Conservation (phyloP, 208 protist species). For the Leishmania major region DNA sequence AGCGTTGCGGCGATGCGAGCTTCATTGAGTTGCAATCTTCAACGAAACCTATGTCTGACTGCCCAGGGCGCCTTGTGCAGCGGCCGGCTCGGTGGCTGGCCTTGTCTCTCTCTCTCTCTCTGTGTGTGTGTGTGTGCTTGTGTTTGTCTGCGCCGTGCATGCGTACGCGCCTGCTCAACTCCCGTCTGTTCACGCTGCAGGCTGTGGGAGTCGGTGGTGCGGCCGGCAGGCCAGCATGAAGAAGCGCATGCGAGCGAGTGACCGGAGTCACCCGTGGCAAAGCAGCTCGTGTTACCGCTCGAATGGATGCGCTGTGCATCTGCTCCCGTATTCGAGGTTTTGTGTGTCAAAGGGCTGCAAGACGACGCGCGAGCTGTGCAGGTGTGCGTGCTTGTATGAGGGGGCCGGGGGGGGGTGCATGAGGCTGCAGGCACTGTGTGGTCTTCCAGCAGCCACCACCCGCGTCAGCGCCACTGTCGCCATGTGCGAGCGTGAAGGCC, state of each 20-base stretch:
- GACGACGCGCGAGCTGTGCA: conserved; percentile 19
- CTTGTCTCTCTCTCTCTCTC: background rate
- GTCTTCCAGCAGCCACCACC: background rate
- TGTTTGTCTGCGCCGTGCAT: background rate
- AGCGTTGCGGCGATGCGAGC: conserved; percentile 9
- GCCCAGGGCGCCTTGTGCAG: background rate
- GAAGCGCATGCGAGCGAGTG: background rate
- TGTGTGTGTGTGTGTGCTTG: background rate
- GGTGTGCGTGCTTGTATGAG: background rate
- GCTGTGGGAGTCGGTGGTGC: background rate
- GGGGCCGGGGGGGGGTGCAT: background rate
- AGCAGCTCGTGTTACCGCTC: conserved; percentile 85
- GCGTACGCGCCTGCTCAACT: too few species aligned
- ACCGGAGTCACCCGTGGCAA: background rate
- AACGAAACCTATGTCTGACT: conserved; percentile 15
- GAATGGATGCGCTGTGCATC: conserved; percentile 21
- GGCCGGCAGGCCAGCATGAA: background rate
- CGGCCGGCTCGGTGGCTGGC: background rate
- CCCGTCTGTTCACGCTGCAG: background rate
- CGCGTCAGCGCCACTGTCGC: background rate
- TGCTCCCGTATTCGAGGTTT: conserved; percentile 42
- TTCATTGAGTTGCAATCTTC: conserved; percentile 16
- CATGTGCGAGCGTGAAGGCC: background rate
- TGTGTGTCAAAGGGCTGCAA: conserved; percentile 86
- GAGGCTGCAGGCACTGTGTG: background rate